Base-by-base conservation (phyloP, 139 green algal genomes). In the Volvox africanus region DNA sequence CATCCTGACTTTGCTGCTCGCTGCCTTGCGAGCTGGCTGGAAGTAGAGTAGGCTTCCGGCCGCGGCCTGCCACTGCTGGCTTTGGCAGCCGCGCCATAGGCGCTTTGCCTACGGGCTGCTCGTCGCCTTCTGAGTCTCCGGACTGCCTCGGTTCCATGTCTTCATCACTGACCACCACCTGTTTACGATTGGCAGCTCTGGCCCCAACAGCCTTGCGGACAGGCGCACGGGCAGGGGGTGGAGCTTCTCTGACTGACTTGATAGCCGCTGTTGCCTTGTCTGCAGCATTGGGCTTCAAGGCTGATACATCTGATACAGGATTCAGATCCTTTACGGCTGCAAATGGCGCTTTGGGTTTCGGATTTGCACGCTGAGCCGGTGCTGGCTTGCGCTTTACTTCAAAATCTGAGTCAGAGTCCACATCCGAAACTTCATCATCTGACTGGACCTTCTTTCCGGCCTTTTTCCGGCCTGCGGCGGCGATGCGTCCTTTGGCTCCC, bases 311-410 rank as follows among this genome's bases (percentile, higher is more conserved):
- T 73, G 67, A 77, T 24, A 35, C 68, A 2, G 50, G 37, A 18
- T 79, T 55, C 20, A 71, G 30, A 3, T 65, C 65, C 68, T 76
- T 55, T 32, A 68, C 16, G 1, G 77, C 83, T 61, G 61, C 61
- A 55, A 55, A 79, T 32, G 61, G 65, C 3, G 88, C 32, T 61
- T 92, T 85, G 83, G 77, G 75, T 26, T 79, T 73, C 22, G 88
- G 19, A 36, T 78, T 36, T 2, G 88, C 62, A 13, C n/a, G 80
- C 75, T n/a, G 35, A 11, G 91, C 93, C 55, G 91, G 68, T 18
- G 86, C 93, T 5, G 85, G 50, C 81, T 94, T 94, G 62, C 81
- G 78, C 87, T 89, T 89, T 19, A 68, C 44, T 22, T 92, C 89
- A 12, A 90, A 88, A 20, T 94, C 93, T 12, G 88, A 90, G 81